phyloP scores from a whole-genome alignment of 2,329 filamentous ascomycete genomes.

The Alternaria sp. region DNA sequence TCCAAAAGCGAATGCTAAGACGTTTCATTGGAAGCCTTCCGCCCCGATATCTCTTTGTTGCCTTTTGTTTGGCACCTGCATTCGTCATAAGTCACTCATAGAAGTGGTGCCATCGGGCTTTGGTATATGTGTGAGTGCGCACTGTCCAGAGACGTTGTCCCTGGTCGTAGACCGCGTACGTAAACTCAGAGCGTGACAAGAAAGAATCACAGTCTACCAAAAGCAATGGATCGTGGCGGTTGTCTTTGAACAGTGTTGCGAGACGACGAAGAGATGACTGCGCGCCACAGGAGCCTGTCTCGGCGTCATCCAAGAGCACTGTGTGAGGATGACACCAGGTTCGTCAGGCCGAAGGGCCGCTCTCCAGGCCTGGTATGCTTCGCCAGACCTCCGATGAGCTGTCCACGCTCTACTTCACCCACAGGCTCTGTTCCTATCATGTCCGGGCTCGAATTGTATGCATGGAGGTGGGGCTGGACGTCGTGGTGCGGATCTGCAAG shows the following conservation, averaged over 20 bases:
- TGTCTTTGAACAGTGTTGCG: background rate
- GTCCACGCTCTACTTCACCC: background rate
- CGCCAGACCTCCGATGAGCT: background rate
- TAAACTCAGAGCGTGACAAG: background rate
- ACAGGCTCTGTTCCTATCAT: background rate
- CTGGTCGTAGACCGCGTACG: background rate
- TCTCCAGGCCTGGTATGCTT: background rate
- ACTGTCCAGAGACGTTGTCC: background rate
- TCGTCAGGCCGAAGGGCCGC: background rate
- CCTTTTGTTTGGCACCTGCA: background rate
- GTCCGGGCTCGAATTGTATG: background rate
- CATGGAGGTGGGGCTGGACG: background rate
- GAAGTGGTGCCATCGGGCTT: background rate
- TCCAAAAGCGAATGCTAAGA: background rate
- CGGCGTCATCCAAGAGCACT: background rate
- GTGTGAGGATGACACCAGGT: background rate
- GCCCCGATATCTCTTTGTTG: background rate
- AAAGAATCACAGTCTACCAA: background rate
- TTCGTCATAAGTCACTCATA: background rate
- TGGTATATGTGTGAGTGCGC: background rate
- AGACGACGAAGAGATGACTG: background rate
- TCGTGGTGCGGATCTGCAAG: background rate
- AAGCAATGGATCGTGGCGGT: background rate
- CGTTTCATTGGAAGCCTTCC: background rate
- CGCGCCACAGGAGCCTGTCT: background rate